phyloP scores from a whole-genome alignment of 169 alveolate species.

The Plasmodium vivax region DNA sequence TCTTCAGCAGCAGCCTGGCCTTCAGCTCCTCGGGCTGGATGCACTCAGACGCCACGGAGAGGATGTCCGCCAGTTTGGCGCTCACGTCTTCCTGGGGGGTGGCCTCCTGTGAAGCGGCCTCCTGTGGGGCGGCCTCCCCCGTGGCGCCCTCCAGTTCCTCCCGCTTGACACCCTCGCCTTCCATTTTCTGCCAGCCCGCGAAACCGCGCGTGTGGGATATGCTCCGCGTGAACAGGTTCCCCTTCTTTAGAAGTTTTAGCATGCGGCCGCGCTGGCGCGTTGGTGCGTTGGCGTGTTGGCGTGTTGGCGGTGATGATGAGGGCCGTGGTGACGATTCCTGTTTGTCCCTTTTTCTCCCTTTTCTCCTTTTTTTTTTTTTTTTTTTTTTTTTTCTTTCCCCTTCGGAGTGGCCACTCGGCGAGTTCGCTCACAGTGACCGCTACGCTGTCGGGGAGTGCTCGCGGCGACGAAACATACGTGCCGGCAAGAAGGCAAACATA shows the following conservation, averaged over 20 bases:
- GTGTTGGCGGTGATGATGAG: background rate
- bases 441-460: background rate
- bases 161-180: background rate
- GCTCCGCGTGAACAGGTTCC: background rate
- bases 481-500: too few relatives aligned
- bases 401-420: background rate
- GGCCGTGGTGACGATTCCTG: background rate
- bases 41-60: constrained; percentile 88
- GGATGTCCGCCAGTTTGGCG: constrained; percentile 77
- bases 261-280: background rate
- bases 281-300: too few relatives aligned
- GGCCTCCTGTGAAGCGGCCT: constrained; percentile 14
- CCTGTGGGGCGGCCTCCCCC: background rate
- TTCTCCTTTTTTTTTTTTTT: background rate
- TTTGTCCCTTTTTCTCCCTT: background rate
- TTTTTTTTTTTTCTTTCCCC: background rate
- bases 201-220: constrained; percentile 3
- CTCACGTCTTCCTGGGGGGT: constrained; percentile 51
- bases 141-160: constrained; percentile 20
- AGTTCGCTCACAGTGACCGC: background rate
- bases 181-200: constrained; percentile 18
- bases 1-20: constrained; percentile 18
- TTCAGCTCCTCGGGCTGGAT: constrained; percentile 80
- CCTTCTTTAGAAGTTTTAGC: constrained; percentile 3
- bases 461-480: background rate